Evolutionary conservation across 164 flowering plant species (phyloP).

Genomic region (Malania oleifera): DNA sequence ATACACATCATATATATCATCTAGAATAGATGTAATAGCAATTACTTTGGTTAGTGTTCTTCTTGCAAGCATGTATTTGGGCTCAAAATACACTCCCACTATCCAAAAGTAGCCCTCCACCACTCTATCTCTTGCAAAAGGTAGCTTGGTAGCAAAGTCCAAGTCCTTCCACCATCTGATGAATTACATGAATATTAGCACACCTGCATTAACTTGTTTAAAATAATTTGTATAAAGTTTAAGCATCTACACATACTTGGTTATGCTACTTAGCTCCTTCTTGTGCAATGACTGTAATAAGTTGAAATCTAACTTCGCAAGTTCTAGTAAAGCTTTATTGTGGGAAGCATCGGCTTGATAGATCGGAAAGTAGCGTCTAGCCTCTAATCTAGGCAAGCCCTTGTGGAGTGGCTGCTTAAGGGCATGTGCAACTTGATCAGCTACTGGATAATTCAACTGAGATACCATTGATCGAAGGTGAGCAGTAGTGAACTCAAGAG

Average conservation of each 20-base stretch:
- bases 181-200: not conserved
- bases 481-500: no score
- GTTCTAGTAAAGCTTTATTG: no score
- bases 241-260: not conserved
- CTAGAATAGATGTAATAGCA: slow-evolving; percentile 1
- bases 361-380: no score
- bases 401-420: no score
- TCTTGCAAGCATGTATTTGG: slow-evolving; percentile 13
- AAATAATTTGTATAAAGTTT: not conserved
- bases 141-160: slow-evolving; percentile 12
- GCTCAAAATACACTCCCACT: slow-evolving; percentile 23
- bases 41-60: slow-evolving; percentile 11
- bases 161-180: slow-evolving; percentile 40
- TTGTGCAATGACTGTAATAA: not conserved
- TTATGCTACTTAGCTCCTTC: no score
- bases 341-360: no score
- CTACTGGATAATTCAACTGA: no score
- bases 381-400: no score
- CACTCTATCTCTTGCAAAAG: slow-evolving; percentile 24
- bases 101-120: slow-evolving; percentile 34
- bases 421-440: no score
- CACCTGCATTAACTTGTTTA: no score
- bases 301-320: slow-evolving; percentile 1
- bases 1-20: slow-evolving; percentile 30
- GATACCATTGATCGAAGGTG: no score